Percentiles rank a stretch among this genome's conserved stretches.
phyloP scores from a whole-genome alignment of 2,329 filamentous ascomycete genomes.

The Dothidotthia symphoricarpi region DNA sequence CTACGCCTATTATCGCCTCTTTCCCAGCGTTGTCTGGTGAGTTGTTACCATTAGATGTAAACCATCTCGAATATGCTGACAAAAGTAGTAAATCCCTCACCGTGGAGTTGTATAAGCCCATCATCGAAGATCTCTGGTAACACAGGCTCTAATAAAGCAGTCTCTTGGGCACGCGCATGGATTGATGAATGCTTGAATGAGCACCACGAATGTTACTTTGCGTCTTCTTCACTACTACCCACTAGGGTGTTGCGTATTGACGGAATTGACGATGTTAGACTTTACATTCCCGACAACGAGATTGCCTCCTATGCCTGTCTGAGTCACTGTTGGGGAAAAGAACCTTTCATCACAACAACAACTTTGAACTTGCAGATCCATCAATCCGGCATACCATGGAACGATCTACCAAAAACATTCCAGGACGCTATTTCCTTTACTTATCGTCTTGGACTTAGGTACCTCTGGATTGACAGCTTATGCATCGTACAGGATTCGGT shows the following conservation, averaged over 20 bases:
- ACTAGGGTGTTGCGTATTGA: too few species aligned
- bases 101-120: too few species aligned
- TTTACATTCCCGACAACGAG: background rate
- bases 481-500: conserved; percentile 14
- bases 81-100: too few species aligned
- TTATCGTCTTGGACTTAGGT: conserved; percentile 7
- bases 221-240: too few species aligned
- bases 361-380: background rate
- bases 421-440: conserved; percentile 10
- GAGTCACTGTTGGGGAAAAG: conserved; percentile 6
- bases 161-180: background rate
- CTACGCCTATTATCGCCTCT: too few species aligned
- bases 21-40: too few species aligned
- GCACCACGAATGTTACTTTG: too few species aligned
- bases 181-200: background rate
- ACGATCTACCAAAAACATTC: conserved; percentile 8
- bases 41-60: too few species aligned
- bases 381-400: background rate
- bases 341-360: background rate
- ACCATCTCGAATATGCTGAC: too few species aligned
- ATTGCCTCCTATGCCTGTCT: conserved; percentile 5
- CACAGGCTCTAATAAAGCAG: conserved; percentile 3
- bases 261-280: background rate
- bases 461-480: conserved; percentile 18
- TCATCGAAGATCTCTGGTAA: conserved; percentile 1